A percentile compares a stretch with the other conserved stretches of the same genome.
These are phyloP conservation scores for Inonotus obliquus DNA, from an alignment of 1,284 basidiomycete species.

Conservation along the genomic window DNA sequence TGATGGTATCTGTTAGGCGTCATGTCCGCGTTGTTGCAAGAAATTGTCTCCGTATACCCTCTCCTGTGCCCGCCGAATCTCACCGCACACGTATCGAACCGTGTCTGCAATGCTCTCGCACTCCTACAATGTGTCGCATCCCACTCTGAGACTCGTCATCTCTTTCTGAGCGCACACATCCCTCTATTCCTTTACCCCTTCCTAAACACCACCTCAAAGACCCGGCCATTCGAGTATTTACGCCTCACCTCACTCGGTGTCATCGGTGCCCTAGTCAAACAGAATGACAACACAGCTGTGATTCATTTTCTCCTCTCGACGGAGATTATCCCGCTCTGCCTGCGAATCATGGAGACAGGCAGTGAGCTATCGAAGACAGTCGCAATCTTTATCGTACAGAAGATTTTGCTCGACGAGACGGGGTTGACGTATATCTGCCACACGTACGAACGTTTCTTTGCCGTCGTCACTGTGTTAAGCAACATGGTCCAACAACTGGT, in stretches of 20 bases:
- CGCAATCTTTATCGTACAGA: conserved; percentile 99
- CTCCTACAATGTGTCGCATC: conserved; percentile 97
- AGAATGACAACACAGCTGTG: conserved; percentile 99
- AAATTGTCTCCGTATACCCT: conserved; percentile 98
- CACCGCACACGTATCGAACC: conserved; percentile 97
- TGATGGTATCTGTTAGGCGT: conserved; percentile 61
- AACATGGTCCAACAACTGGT: conserved; percentile 98
- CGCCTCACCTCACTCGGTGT: conserved; percentile 97
- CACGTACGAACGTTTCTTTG: conserved; percentile 99
- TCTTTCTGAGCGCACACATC: conserved; percentile 93
- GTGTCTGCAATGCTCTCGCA: conserved; percentile 98
- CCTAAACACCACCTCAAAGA: conserved; percentile 98
- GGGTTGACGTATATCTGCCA: conserved; percentile 99
- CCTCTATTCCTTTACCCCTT: conserved; percentile 99
- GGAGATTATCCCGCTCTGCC: conserved; percentile 98
- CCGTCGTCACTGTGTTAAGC: conserved; percentile 95
- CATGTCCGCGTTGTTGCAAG: conserved; percentile 97
- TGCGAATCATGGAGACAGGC: conserved; percentile 99
- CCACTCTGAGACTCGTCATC: conserved; percentile 87
- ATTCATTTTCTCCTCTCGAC: conserved; percentile 99
- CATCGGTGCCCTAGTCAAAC: conserved; percentile 98
- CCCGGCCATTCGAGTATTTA: conserved; percentile 97
- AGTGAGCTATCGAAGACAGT: conserved; percentile 99
- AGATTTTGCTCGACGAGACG: conserved; percentile 97
- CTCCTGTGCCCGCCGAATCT: conserved; percentile 93